Evolutionary conservation across 805 yeast genomes (phyloP), one percentile per base, ranked within the genome.

Genomic region (Candida cerambycidarum): DNA sequence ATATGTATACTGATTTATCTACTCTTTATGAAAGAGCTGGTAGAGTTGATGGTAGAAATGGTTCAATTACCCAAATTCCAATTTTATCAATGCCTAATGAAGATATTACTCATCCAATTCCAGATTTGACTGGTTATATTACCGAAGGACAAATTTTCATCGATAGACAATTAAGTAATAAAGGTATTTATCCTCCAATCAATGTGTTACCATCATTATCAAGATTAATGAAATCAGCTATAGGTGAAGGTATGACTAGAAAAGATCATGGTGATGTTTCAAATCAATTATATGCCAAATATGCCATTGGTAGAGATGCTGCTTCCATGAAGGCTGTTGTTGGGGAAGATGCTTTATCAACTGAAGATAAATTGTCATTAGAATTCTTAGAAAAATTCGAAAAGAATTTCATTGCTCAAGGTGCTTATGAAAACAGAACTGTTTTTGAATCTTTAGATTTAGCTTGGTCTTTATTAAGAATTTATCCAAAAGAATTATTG

Each of bases 271-370:
- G 98, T 72, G 99, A 93, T 75, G 99, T 93, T 48, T 92, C 98
- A 23, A 93, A 93, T 76, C 99, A 93, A 78, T 79, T 93, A 62
- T 93, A 93, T 64, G 99, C 99, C 59, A 93, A 93, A 71, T 93
- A 93, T 66, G 99, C 99, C 51, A 95, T 93, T 74, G 99, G 99
- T 78, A 87, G 90, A 73, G 99, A 93, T 71, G 99, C 99, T 19
- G 99, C 99, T 39, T 97, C 99, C 56, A 93, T 93, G 99, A 93
- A 93, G 75, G 96, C 99, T 11, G 99, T 93, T 54, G 99, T 93
- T 57, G 99, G 99, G 81, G 99, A 93, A 71, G 99, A 93, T 71
- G 99, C 99, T 27, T 77, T 93, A 61, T 89, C 97, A 25, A 88
- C 88, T 51, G 99, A 93, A 69, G 99, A 93, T 72, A 95, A 95